Percentiles rank a stretch among this genome's conserved stretches.
Evolutionary conservation across 305 asterid species (phyloP).

Genomic region (Ajuga reptans): DNA sequence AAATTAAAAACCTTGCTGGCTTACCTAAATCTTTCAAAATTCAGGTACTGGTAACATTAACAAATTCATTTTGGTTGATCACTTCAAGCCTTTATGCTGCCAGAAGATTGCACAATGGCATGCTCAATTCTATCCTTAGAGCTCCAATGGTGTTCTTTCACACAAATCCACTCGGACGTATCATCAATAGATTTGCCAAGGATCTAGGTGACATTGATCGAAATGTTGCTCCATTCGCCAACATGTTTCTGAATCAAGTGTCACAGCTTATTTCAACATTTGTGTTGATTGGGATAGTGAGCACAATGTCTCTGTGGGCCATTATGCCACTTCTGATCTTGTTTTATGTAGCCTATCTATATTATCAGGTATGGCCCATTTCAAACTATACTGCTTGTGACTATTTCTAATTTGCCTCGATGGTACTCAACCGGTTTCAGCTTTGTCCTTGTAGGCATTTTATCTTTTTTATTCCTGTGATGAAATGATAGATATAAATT

Average conservation of each 20-base stretch:
- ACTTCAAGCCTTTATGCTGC: slow-evolving; percentile 90
- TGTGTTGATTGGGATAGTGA: slow-evolving; percentile 84
- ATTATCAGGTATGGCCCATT: slow-evolving; percentile 66
- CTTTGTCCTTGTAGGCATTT: neutral
- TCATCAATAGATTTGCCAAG: slow-evolving; percentile 93
- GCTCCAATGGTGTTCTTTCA: slow-evolving; percentile 98
- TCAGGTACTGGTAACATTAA: slow-evolving; percentile 67
- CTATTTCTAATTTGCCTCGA: neutral
- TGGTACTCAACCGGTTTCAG: neutral
- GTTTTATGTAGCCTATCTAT: slow-evolving; percentile 73
- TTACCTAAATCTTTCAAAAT: slow-evolving; percentile 23
- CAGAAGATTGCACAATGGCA: slow-evolving; percentile 56
- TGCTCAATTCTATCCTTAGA: slow-evolving; percentile 78
- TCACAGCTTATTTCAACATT: slow-evolving; percentile 83
- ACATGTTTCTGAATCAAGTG: slow-evolving; percentile 70
- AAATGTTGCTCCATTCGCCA: slow-evolving; percentile 67
- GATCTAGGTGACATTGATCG: slow-evolving; percentile 93
- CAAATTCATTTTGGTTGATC: slow-evolving; percentile 88
- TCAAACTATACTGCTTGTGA: neutral
- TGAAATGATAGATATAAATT: neutral
- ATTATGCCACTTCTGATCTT: slow-evolving; percentile 84
- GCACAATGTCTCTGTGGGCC: slow-evolving; percentile 93
- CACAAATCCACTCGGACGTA: slow-evolving; percentile 92
- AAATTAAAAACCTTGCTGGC: slow-evolving; percentile 6
- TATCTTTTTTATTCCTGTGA: neutral